Conservation (phyloP, 345 rosid genomes). For the Syzygium grande region DNA sequence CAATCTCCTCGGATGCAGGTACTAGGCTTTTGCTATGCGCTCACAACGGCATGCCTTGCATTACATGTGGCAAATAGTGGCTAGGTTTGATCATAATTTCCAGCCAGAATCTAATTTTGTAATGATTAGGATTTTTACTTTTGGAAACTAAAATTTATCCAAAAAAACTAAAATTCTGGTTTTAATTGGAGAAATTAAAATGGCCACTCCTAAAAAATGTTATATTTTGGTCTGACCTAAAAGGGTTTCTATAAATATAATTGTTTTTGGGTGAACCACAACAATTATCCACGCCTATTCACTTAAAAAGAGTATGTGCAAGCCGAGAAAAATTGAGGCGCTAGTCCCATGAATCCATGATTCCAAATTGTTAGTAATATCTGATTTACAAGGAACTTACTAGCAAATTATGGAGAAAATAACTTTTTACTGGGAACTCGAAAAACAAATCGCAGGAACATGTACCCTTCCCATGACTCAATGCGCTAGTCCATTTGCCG, state of each 20-base stretch:
- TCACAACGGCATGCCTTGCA: neutral
- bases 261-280: neutral
- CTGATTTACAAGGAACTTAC: neutral
- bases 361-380: neutral
- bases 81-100: neutral
- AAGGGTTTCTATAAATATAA: neutral
- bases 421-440: neutral
- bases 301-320: neutral
- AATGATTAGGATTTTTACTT: neutral
- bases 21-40: too few species aligned
- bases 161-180: neutral
- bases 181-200: neutral
- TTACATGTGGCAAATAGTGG: neutral
- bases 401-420: neutral
- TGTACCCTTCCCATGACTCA: neutral
- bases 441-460: neutral
- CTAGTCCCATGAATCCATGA: neutral
- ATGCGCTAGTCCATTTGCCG: neutral
- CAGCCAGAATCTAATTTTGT: neutral
- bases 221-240: neutral
- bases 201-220: neutral
- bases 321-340: neutral
- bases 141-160: neutral
- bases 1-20: too few species aligned
- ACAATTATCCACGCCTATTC: neutral